A percentile compares a stretch with the other conserved stretches of the same genome.
These are phyloP conservation scores for Podospora didyma DNA, from an alignment of 495 filamentous ascomycete species.

Conservation along the genomic window DNA sequence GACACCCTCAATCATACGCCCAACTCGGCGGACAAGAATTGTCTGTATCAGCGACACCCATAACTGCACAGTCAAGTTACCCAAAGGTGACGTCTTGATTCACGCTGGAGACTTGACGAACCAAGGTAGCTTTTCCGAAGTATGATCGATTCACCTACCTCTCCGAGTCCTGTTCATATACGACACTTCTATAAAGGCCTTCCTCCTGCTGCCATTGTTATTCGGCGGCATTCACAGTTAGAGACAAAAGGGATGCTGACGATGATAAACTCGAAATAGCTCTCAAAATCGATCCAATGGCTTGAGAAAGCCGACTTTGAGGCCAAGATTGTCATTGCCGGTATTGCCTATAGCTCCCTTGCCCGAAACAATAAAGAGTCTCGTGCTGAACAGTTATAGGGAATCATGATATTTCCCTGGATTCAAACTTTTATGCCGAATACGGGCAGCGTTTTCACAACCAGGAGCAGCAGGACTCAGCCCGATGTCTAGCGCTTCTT, in stretches of 20 bases:
- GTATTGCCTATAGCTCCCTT: constrained; percentile 39
- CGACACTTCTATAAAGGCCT: not conserved
- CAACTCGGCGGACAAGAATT: constrained; percentile 36
- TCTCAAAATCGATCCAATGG: constrained; percentile 64
- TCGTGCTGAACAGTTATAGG: constrained; percentile 37
- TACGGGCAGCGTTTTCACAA: constrained; percentile 57
- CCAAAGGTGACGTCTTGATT: constrained; percentile 81
- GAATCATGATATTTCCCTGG: constrained; percentile 78
- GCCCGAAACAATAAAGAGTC: not conserved
- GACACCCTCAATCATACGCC: not conserved
- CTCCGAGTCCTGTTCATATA: not conserved
- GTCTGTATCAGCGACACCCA: constrained; percentile 91
- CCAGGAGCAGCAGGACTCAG: constrained; percentile 51
- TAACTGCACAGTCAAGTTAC: constrained; percentile 61
- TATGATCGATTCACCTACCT: constrained; percentile 2
- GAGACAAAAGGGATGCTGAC: too few relatives aligned
- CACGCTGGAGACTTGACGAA: constrained; percentile 90
- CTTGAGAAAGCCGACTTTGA: constrained; percentile 70
- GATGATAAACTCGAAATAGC: constrained; percentile 11
- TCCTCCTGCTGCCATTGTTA: too few relatives aligned
- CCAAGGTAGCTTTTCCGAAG: constrained; percentile 58
- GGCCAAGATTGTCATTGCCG: constrained; percentile 80
- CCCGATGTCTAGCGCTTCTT: constrained; percentile 54
- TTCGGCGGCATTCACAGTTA: too few relatives aligned
- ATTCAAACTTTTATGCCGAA: constrained; percentile 55